Conservation (phyloP, 306 rosid species). For the Cicer judaicum region DNA sequence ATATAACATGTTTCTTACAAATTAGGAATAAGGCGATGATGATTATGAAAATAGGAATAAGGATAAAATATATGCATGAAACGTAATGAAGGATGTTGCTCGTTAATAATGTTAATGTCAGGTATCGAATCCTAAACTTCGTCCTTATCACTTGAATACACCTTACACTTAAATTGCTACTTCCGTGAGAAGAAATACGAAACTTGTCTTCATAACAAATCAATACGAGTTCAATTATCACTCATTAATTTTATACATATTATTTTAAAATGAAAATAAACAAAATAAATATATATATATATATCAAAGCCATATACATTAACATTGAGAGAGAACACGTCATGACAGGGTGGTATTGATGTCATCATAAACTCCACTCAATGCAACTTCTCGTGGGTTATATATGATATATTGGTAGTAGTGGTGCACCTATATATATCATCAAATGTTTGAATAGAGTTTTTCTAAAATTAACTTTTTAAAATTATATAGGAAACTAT, state of each 20-base stretch:
- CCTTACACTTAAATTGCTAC: too few species aligned
- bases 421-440: conserved; percentile 66
- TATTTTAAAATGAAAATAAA: background rate
- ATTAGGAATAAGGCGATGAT: too few species aligned
- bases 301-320: conserved; percentile 41
- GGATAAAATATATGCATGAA: too few species aligned
- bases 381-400: conserved; percentile 52
- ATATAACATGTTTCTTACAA: too few species aligned
- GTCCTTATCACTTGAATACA: too few species aligned
- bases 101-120: too few species aligned
- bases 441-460: conserved; percentile 83
- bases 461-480: conserved; percentile 31
- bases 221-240: conserved; percentile 60
- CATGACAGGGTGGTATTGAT: conserved; percentile 94
- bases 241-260: conserved; percentile 41
- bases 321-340: conserved; percentile 59
- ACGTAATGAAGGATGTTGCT: too few species aligned
- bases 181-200: background rate
- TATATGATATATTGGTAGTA: conserved; percentile 39
- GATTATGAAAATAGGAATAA: background rate
- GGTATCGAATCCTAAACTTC: too few species aligned
- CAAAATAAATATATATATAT: too few species aligned
- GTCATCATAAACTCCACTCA: conserved; percentile 77
- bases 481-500: conserved; percentile 12
- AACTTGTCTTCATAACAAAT: conserved; percentile 45